phyloP scores from a whole-genome alignment of 1,139 yeast genomes.

The Blastobotrys capitulatus region DNA sequence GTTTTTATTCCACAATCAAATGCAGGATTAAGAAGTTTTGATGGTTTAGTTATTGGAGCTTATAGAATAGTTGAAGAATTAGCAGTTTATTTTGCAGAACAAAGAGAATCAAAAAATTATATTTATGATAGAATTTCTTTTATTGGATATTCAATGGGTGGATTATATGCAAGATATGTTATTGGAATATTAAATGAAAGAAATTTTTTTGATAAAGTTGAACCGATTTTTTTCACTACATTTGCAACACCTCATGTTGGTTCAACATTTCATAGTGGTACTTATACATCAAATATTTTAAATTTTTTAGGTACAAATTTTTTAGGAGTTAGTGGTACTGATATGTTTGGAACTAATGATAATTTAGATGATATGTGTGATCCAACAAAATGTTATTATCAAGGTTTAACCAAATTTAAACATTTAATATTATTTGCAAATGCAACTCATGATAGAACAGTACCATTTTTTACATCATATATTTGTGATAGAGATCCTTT shows the following conservation, averaged over 20 bases:
- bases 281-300: slow-evolving; percentile 42
- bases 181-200: slow-evolving; percentile 58
- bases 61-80: slow-evolving; percentile 58
- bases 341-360: slow-evolving; percentile 50
- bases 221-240: slow-evolving; percentile 48
- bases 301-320: slow-evolving; percentile 57
- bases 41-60: slow-evolving; percentile 73
- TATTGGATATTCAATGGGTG: slow-evolving; percentile 81
- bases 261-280: slow-evolving; percentile 41
- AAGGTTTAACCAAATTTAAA: slow-evolving; percentile 54
- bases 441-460: slow-evolving; percentile 66
- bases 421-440: slow-evolving; percentile 63
- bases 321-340: slow-evolving; percentile 70
- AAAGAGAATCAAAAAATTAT: slow-evolving; percentile 15
- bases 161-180: slow-evolving; percentile 70
- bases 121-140: slow-evolving; percentile 46
- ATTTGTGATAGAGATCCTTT: slow-evolving; percentile 47
- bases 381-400: slow-evolving; percentile 44
- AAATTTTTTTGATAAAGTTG: slow-evolving; percentile 44
- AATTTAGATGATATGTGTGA: slow-evolving; percentile 50
- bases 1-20: slow-evolving; percentile 66
- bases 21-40: slow-evolving; percentile 73
- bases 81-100: slow-evolving; percentile 12
- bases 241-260: slow-evolving; percentile 86
- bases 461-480: slow-evolving; percentile 50